Conservation (phyloP, 148 eudicot species). For the Pharnaceum exiguum region DNA sequence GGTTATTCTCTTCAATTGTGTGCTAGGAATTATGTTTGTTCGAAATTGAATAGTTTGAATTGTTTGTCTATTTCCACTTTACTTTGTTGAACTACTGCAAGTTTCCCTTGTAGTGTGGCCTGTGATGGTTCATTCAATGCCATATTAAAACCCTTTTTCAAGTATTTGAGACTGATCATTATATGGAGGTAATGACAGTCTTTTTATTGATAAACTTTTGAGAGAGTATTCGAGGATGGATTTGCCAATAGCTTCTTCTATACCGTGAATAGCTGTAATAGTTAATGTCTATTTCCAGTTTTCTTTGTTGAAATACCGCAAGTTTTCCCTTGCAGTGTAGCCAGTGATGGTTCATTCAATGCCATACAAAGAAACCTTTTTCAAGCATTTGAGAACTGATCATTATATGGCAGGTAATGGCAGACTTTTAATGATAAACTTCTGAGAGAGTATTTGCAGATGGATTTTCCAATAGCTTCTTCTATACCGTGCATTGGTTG, state of each 20-base stretch:
- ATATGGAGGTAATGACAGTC: slow-evolving; percentile 96
- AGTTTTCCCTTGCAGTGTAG: neutral
- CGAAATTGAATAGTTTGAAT: too few species aligned
- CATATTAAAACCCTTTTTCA: slow-evolving; percentile 5
- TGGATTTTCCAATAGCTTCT: slow-evolving; percentile 41
- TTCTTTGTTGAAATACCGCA: neutral
- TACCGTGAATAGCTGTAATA: too few species aligned
- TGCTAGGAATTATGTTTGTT: too few species aligned
- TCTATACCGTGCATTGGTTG: slow-evolving; percentile 69
- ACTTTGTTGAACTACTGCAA: neutral
- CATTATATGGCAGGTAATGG: slow-evolving; percentile 92
- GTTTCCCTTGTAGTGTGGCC: neutral
- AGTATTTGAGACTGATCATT: slow-evolving; percentile 62
- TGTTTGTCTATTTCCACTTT: neutral
- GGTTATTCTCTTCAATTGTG: too few species aligned
- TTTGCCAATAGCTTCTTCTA: slow-evolving; percentile 28
- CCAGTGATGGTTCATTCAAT: slow-evolving; percentile 2
- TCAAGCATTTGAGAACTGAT: slow-evolving; percentile 54
- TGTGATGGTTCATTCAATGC: slow-evolving; percentile 7
- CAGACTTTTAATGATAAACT: slow-evolving; percentile 71
- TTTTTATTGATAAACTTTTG: slow-evolving; percentile 52
- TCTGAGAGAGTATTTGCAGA: slow-evolving; percentile 44
- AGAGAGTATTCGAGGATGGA: slow-evolving; percentile 52
- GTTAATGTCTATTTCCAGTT: neutral
- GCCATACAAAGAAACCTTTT: slow-evolving; percentile 3